Conservation (phyloP, 192 early-diverging fungal genomes). For the Phlyctochytrium arcticum region DNA sequence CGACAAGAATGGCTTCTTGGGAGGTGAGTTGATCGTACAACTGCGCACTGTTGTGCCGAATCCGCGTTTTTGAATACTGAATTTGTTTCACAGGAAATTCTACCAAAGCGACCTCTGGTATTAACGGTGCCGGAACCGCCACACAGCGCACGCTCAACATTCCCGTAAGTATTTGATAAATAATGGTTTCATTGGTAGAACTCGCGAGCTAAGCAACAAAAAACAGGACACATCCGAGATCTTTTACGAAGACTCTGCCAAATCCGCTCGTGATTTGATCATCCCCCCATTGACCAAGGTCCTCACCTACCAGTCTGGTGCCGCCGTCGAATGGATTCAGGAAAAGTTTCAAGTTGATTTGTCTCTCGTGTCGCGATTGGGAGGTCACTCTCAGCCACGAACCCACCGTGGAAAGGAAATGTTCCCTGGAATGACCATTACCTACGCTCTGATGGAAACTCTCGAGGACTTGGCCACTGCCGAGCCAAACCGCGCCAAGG, state of each 20-base stretch:
- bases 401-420: slow-evolving; percentile 81
- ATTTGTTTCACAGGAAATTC: slow-evolving; percentile 75
- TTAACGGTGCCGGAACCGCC: slow-evolving; percentile 89
- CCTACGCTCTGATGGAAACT: slow-evolving; percentile 81
- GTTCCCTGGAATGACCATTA: slow-evolving; percentile 87
- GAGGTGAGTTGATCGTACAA: slow-evolving; percentile 54
- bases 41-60: too few species aligned
- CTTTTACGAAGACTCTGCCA: slow-evolving; percentile 84
- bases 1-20: slow-evolving; percentile 87
- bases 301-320: slow-evolving; percentile 76
- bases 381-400: slow-evolving; percentile 90
- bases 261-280: slow-evolving; percentile 79
- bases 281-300: slow-evolving; percentile 78
- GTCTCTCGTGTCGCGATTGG: slow-evolving; percentile 78
- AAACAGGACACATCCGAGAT: slow-evolving; percentile 76
- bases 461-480: slow-evolving; percentile 67
- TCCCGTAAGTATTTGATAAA: slow-evolving; percentile 43
- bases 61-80: too few species aligned
- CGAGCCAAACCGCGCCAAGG: slow-evolving; percentile 64
- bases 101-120: slow-evolving; percentile 96
- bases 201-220: too few species aligned
- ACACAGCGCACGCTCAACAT: slow-evolving; percentile 69
- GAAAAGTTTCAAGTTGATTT: slow-evolving; percentile 85
- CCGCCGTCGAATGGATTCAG: slow-evolving; percentile 92
- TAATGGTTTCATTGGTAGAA: too few species aligned